Conservation (phyloP, 257 asterid genomes). For the Mentha longifolia region DNA sequence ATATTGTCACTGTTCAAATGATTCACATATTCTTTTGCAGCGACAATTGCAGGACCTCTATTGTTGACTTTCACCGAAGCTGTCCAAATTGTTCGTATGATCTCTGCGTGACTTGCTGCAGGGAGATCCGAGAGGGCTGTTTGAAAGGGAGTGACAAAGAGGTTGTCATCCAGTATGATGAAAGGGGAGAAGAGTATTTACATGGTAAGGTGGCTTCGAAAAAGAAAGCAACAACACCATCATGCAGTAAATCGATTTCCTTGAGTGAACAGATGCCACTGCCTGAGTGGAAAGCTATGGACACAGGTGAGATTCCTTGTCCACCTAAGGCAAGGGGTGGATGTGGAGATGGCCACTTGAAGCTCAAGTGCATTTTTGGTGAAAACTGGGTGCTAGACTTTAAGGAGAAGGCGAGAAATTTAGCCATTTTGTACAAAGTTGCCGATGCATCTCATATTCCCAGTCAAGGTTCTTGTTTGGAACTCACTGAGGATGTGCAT, state of each 20-base stretch:
- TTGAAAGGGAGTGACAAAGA: slow-evolving; percentile 39
- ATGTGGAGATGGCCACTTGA: too few species aligned
- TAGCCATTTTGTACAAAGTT: slow-evolving; percentile 22
- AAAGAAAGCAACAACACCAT: background rate
- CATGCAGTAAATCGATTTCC: slow-evolving; percentile 18
- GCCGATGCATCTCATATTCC: slow-evolving; percentile 24
- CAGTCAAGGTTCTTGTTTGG: slow-evolving; percentile 45
- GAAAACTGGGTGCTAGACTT: too few species aligned
- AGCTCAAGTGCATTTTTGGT: too few species aligned
- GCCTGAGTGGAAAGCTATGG: slow-evolving; percentile 58
- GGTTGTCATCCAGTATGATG: slow-evolving; percentile 30
- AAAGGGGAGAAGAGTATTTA: slow-evolving; percentile 33
- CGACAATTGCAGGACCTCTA: too few species aligned
- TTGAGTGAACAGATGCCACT: slow-evolving; percentile 33
- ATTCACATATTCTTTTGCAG: too few species aligned
- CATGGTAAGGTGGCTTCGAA: slow-evolving; percentile 33
- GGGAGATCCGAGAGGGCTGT: too few species aligned
- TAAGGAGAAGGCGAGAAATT: slow-evolving; percentile 38
- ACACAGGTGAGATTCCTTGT: too few species aligned
- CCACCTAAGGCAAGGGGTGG: too few species aligned
- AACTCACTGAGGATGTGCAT: slow-evolving; percentile 21
- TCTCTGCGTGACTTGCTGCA: too few species aligned
- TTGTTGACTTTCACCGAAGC: too few species aligned
- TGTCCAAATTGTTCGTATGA: too few species aligned
- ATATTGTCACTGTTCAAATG: too few species aligned